Conservation (phyloP, 768 basidiomycete species). For the Tephrocybe sp. region DNA sequence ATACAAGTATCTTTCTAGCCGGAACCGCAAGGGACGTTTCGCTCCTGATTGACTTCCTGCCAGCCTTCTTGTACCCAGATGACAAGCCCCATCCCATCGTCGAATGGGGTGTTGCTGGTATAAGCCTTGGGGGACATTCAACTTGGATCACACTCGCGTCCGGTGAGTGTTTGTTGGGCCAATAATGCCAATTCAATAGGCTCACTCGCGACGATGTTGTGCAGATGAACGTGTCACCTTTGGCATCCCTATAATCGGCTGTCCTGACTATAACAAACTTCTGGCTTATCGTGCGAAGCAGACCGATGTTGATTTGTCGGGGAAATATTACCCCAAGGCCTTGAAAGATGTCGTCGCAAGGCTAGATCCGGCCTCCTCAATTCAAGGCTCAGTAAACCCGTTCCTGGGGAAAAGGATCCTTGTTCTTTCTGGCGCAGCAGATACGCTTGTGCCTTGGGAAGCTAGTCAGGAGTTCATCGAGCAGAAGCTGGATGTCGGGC, state of each 20-base stretch:
- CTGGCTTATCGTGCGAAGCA: slow-evolving; percentile 53
- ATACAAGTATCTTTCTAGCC: slow-evolving; percentile 21
- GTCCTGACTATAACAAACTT: slow-evolving; percentile 63
- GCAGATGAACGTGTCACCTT: slow-evolving; percentile 43
- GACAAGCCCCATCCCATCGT: slow-evolving; percentile 52
- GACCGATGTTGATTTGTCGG: slow-evolving; percentile 36
- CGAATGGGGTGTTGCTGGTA: slow-evolving; percentile 71
- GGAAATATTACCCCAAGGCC: slow-evolving; percentile 58
- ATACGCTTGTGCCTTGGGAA: slow-evolving; percentile 67
- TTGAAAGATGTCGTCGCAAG: slow-evolving; percentile 44
- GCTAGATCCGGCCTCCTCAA: slow-evolving; percentile 46
- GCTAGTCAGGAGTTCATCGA: slow-evolving; percentile 53
- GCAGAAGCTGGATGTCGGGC: slow-evolving; percentile 47
- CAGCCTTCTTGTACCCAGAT: slow-evolving; percentile 67
- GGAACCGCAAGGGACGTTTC: slow-evolving; percentile 78
- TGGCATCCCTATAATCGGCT: slow-evolving; percentile 60
- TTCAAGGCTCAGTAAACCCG: slow-evolving; percentile 41
- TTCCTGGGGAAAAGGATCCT: slow-evolving; percentile 74
- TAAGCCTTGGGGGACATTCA: slow-evolving; percentile 84
- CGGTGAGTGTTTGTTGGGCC: slow-evolving; percentile 23
- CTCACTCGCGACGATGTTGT: neutral
- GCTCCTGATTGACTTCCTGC: slow-evolving; percentile 78
- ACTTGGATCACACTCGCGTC: slow-evolving; percentile 67
- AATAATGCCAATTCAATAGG: neutral
- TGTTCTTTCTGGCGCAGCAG: slow-evolving; percentile 63